Percentiles rank a stretch among this genome's conserved stretches.
Evolutionary conservation across 2,329 filamentous ascomycete genomes (phyloP).

Genomic region (Ambrosiella cleistominuta): DNA sequence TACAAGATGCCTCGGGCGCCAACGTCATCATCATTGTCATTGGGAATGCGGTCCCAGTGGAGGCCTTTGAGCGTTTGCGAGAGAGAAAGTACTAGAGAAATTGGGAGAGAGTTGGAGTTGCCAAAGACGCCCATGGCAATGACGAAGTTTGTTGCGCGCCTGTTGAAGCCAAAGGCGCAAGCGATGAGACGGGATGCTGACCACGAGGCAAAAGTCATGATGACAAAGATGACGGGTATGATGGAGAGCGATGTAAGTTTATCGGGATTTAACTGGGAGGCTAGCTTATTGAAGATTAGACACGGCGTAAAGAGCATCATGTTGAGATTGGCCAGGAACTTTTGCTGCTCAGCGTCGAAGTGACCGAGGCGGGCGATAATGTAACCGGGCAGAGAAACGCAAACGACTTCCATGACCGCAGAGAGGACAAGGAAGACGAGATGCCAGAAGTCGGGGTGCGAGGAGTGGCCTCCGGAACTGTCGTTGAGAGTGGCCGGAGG

Average conservation of each 20-base stretch:
- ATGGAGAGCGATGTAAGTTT: constrained; percentile 81
- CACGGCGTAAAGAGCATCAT: constrained; percentile 94
- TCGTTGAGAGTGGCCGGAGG: not conserved
- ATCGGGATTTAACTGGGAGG: constrained; percentile 79
- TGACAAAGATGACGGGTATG: constrained; percentile 83
- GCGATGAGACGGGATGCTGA: constrained; percentile 53
- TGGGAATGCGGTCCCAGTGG: constrained; percentile 81
- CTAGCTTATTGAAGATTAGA: constrained; percentile 92
- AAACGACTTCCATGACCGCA: constrained; percentile 87
- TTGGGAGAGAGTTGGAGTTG: constrained; percentile 94
- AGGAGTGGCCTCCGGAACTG: constrained; percentile 22
- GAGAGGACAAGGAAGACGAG: constrained; percentile 77
- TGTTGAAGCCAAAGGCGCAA: constrained; percentile 62
- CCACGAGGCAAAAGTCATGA: constrained; percentile 80
- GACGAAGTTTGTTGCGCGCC: constrained; percentile 81
- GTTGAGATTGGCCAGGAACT: constrained; percentile 91
- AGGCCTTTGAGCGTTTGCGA: constrained; percentile 82
- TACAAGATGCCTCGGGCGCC: constrained; percentile 88
- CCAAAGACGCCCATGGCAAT: constrained; percentile 95
- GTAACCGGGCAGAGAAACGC: constrained; percentile 85
- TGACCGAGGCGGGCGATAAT: constrained; percentile 77
- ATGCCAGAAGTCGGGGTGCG: constrained; percentile 49
- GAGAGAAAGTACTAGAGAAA: constrained; percentile 84
- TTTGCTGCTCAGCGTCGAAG: constrained; percentile 91
- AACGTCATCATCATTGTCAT: constrained; percentile 90